Conservation (phyloP, 208 protist species). For the Novymonas esmeraldas region DNA sequence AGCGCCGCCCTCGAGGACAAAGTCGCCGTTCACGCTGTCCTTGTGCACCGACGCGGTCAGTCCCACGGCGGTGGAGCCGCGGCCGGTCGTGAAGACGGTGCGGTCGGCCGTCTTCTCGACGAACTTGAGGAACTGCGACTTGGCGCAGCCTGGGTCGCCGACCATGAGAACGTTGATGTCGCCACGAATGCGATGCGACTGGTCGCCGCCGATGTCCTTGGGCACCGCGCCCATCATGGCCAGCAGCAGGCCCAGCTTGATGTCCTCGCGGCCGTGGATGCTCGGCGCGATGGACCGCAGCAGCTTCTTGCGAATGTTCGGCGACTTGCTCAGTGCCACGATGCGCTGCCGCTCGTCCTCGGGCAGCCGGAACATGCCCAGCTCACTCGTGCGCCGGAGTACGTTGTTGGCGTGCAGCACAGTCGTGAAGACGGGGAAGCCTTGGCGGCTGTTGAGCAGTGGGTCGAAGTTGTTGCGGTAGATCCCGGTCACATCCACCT, state of each 20-base stretch:
- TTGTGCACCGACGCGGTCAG: conserved; percentile 98
- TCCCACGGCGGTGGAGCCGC: conserved; percentile 98
- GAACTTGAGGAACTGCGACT: conserved; percentile 99
- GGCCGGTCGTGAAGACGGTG: conserved; percentile 99
- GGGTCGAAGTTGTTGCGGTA: conserved; percentile 99
- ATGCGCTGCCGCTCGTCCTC: conserved; percentile 88
- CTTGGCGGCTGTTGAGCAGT: conserved; percentile 96
- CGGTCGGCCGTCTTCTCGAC: conserved; percentile 98
- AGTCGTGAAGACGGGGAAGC: conserved; percentile 99
- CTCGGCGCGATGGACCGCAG: conserved; percentile 98
- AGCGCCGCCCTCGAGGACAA: conserved; percentile 99
- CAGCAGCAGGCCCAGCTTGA: conserved; percentile 98
- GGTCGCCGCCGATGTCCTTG: conserved; percentile 93
- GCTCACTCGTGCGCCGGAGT: conserved; percentile 88
- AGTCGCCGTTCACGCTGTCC: conserved; percentile 98
- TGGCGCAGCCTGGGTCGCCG: conserved; percentile 98
- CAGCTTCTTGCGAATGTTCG: conserved; percentile 91
- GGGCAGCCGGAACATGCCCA: conserved; percentile 83
- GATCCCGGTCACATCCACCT: conserved; percentile 98
- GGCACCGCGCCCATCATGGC: conserved; percentile 97
- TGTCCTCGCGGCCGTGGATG: conserved; percentile 99
- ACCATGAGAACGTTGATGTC: conserved; percentile 99
- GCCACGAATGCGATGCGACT: conserved; percentile 97
- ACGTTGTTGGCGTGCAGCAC: conserved; percentile 98
- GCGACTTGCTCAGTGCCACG: conserved; percentile 92